These are phyloP conservation scores for Trichoderma afroharzianum DNA, from an alignment of 2,329 filamentous ascomycete genomes.

Conservation along the genomic window DNA sequence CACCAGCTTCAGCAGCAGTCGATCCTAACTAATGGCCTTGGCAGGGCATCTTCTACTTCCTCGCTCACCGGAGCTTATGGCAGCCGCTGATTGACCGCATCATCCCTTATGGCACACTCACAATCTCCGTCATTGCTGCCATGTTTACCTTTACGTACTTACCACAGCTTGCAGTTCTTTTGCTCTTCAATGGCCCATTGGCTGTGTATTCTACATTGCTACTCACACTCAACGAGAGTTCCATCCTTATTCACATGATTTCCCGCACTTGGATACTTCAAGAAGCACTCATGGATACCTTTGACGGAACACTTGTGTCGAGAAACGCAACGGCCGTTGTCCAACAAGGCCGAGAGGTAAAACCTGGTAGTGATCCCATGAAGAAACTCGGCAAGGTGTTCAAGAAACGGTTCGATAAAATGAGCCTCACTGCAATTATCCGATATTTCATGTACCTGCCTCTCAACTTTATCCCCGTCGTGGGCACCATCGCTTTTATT, in stretches of 20 bases:
- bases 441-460: constrained; percentile 83
- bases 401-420: constrained; percentile 55
- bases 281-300: constrained; percentile 81
- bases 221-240: constrained; percentile 62
- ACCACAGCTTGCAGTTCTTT: constrained; percentile 77
- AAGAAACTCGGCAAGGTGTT: constrained; percentile 54
- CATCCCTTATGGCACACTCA: constrained; percentile 63
- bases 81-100: constrained; percentile 55
- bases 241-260: constrained; percentile 53
- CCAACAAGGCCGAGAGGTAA: constrained; percentile 69
- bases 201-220: constrained; percentile 70
- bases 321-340: constrained; percentile 59
- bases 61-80: constrained; percentile 54
- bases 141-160: constrained; percentile 90
- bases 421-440: constrained; percentile 61
- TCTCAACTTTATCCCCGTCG: constrained; percentile 86
- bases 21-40: not conserved
- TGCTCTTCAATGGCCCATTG: constrained; percentile 80
- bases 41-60: constrained; percentile 59
- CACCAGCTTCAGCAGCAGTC: not conserved
- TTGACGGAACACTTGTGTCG: constrained; percentile 67
- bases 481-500: constrained; percentile 80
- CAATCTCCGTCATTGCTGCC: constrained; percentile 64
- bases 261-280: constrained; percentile 72
- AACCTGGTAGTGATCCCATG: constrained; percentile 56